Base-by-base conservation (phyloP, 495 filamentous ascomycete genomes). In the Jackrogersella multiformis region DNA sequence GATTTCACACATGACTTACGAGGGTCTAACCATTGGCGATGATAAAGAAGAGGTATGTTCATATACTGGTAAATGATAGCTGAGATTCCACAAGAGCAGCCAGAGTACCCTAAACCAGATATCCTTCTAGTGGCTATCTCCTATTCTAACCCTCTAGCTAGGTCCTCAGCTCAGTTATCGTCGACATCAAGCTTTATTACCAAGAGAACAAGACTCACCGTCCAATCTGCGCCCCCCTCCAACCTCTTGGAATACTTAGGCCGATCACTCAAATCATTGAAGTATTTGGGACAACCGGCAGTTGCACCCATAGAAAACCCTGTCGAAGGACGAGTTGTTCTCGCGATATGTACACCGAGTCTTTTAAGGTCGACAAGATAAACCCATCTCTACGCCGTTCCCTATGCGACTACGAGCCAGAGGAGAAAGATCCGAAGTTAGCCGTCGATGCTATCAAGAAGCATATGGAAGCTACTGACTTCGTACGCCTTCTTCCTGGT, bases 1-100 rank as follows among this genome's bases (percentile, higher is more conserved):
- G 7, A 51, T 51, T 8, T 51, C 46, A n/a, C 46, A 51, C 13
- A 51, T 51, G 46, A 51, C 26, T n/a, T 51, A 51, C 15, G 46
- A 51, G 15, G 46, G 46, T 4, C 6, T 34, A 2, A 51, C 46
- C 2, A 26, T 51, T 2, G 46, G 46, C 3, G 46, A 51, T 30
- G 46, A 51, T 16, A 51, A 32, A n/a, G 46, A 51, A 18, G 46
- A 51, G 26, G 46, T 51, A 16, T 8, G 46, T 32, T 9, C 9
- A 34, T 23, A 12, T 32, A 16, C n/a, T 10, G 24, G 5, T n/a
- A 34, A 32, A n/a, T n/a, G n/a, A n/a, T n/a, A n/a, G n/a, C n/a
- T n/a, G n/a, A n/a, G n/a, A n/a, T n/a, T n/a, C n/a, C n/a, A n/a
- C n/a, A n/a, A n/a, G n/a, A n/a, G n/a, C n/a, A n/a, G n/a, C n/a